These are phyloP conservation scores for Ascosphaera apis DNA, from an alignment of 2,329 filamentous ascomycete species.

Conservation along the genomic window DNA sequence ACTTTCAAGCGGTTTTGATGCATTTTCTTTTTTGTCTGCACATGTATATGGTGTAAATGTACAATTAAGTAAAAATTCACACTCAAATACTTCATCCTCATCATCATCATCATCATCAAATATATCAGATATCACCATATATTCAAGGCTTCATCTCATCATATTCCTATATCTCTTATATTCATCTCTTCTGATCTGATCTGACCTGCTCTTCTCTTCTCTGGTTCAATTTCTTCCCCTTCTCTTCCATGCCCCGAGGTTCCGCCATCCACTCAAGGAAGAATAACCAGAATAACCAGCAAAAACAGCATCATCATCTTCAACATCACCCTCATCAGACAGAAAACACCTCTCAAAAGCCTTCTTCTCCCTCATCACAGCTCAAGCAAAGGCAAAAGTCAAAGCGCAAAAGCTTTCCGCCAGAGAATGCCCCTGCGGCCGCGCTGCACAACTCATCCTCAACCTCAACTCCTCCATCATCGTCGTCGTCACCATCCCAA, in stretches of 20 bases:
- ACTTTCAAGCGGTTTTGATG: no score
- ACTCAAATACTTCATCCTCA: no score
- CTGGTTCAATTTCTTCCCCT: not conserved
- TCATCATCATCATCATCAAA: not conserved
- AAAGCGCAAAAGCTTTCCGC: no score
- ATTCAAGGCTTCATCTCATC: not conserved
- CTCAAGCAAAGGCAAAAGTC: not conserved
- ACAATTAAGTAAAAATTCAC: no score
- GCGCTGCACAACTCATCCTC: not conserved
- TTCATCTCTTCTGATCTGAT: not conserved
- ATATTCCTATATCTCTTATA: not conserved
- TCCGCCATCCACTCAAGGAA: not conserved
- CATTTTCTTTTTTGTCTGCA: no score
- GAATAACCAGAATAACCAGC: not conserved
- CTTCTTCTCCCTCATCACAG: not conserved
- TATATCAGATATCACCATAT: not conserved
- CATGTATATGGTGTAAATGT: no score
- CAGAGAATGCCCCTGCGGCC: not conserved
- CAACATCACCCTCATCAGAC: no score
- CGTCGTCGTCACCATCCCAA: not conserved
- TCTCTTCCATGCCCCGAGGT: not conserved
- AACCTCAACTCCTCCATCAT: not conserved
- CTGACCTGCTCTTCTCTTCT: not conserved
- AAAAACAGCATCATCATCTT: not conserved
- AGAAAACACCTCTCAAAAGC: no score